These are phyloP conservation scores for Laetiporus sulphureus DNA, from an alignment of 1,284 basidiomycete species.

Conservation along the genomic window DNA sequence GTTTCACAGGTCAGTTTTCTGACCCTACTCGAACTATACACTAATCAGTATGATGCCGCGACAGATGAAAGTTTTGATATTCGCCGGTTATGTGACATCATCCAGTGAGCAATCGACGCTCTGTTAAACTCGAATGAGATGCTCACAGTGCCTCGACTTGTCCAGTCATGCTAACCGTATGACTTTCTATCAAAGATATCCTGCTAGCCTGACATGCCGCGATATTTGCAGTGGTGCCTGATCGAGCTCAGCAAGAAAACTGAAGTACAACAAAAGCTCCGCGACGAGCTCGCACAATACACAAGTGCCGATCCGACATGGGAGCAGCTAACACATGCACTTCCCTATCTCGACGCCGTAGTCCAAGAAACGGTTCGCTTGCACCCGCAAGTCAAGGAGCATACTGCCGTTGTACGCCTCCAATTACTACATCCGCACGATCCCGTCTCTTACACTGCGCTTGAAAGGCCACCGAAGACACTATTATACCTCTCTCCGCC, in stretches of 20 bases:
- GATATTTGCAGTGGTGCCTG: conserved; percentile 20
- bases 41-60: conserved; percentile 11
- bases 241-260: conserved; percentile 27
- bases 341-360: conserved; percentile 30
- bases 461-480: conserved; percentile 33
- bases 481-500: conserved; percentile 42
- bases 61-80: conserved; percentile 31
- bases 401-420: conserved; percentile 13
- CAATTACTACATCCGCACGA: conserved; percentile 2
- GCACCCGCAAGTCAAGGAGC: conserved; percentile 15
- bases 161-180: conserved; percentile 23
- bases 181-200: conserved; percentile 13
- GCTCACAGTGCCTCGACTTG: not conserved
- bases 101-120: conserved; percentile 28
- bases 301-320: conserved; percentile 23
- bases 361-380: conserved; percentile 22
- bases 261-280: conserved; percentile 32
- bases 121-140: too few species aligned
- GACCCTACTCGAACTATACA: too few species aligned
- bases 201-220: conserved; percentile 2
- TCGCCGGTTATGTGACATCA: conserved; percentile 37
- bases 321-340: conserved; percentile 22
- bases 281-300: conserved; percentile 30
- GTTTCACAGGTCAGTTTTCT: conserved; percentile 37
- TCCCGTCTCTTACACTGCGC: not conserved